Percentiles rank a stretch among this genome's conserved stretches.
These are phyloP conservation scores for Cucumis sativus DNA, from an alignment of 306 rosid genomes.

Conservation along the genomic window DNA sequence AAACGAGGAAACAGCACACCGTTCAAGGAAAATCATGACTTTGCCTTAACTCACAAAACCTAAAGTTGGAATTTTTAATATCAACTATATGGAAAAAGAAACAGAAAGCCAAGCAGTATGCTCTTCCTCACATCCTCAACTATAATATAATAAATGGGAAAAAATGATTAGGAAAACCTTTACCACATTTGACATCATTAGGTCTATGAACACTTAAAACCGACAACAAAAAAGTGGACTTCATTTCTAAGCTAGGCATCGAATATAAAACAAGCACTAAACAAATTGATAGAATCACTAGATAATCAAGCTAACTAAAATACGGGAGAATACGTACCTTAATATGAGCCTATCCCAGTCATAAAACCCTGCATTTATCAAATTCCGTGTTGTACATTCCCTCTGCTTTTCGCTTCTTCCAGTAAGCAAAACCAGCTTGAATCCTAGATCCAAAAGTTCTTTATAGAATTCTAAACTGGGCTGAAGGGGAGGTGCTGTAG, in stretches of 20 bases:
- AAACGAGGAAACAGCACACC: background rate
- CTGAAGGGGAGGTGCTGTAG: slow-evolving; percentile 43
- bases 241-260: background rate
- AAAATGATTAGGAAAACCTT: background rate
- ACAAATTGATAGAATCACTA: background rate
- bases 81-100: background rate
- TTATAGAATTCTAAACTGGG: slow-evolving; percentile 71
- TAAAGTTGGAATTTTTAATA: too few relatives aligned
- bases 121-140: background rate
- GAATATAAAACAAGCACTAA: background rate
- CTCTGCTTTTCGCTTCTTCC: slow-evolving; percentile 65
- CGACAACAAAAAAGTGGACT: background rate
- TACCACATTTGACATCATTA: background rate
- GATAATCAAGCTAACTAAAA: background rate
- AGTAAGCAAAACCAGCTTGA: slow-evolving; percentile 74
- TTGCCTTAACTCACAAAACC: too few relatives aligned
- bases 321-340: slow-evolving; percentile 30
- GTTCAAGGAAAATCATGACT: too few relatives aligned
- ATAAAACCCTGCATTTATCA: slow-evolving; percentile 52
- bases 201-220: background rate
- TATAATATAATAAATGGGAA: background rate
- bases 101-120: background rate
- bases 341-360: slow-evolving; percentile 72
- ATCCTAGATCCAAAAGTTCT: slow-evolving; percentile 54
- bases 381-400: slow-evolving; percentile 47